Base-by-base conservation (phyloP, 768 basidiomycete genomes). In the Lactarius hengduanensis region DNA sequence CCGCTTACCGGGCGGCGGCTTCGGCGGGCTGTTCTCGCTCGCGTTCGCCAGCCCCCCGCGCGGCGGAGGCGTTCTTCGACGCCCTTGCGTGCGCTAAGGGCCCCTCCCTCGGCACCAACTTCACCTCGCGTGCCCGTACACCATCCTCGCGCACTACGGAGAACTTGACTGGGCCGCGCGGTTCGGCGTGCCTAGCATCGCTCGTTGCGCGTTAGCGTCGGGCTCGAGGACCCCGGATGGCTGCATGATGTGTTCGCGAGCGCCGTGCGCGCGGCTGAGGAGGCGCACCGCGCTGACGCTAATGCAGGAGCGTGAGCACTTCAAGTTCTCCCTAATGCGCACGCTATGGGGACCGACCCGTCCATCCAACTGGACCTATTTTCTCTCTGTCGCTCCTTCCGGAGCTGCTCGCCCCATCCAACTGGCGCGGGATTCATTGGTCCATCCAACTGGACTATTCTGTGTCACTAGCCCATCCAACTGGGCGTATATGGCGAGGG, bases 71-170 rank as follows among this genome's bases (percentile, higher is more conserved):
- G 16, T 97, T 97, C 79, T 96, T 90, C 72, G 93, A 99, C 76
- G 78, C 85, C 0, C 80, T 99, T 43, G 82, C 83, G 9, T 94
- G 88, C 76, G 83, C 84, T 70, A 99, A 98, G 75, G 96, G 96
- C 3, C 96, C 96, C 0, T 89, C 88, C 73, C 82, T 94, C 11
- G 96, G 96, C 2, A 98, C 96, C 26, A 97, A 94, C 81, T 98
- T 98, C 76, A 98, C 96, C 82, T 98, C 36, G 94, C 94, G 38
- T 95, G 88, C 70, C 96, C 96, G 30, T 98, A 93, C 74, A 92
- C 93, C 11, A 87, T 98, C 65, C 81, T 99, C 30, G 96, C 92
- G 43, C 96, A 98, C 76, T 98, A 87, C 70, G 74, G 78, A 0
- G 96, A 99, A 77, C 78, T 96, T 67, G 92, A 90, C 43, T 99